Percentiles rank a stretch among this genome's conserved stretches.
These are phyloP conservation scores for Euphrasia confusa DNA, from an alignment of 257 asterid genomes.

Conservation along the genomic window DNA sequence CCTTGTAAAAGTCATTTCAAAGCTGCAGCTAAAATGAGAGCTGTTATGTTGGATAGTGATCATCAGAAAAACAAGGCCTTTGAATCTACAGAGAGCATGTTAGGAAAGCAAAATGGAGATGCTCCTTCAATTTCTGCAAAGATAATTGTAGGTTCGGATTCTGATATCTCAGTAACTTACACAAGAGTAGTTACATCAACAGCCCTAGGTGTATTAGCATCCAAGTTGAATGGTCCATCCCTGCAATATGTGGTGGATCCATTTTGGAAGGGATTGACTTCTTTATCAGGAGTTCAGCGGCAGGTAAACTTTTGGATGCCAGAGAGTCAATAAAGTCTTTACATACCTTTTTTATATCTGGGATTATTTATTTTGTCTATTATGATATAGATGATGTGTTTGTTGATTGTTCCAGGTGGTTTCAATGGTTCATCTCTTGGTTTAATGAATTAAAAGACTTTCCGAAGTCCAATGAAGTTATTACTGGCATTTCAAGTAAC, in stretches of 20 bases:
- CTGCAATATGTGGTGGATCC: conserved; percentile 72
- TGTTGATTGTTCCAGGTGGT: conserved; percentile 63
- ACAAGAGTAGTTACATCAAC: conserved; percentile 89
- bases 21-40: conserved; percentile 99
- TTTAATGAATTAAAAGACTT: conserved; percentile 64
- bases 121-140: conserved; percentile 51
- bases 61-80: conserved; percentile 36
- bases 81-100: conserved; percentile 42
- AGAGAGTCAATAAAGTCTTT: conserved; percentile 7
- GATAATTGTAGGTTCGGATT: conserved; percentile 90
- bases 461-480: conserved; percentile 42
- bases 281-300: conserved; percentile 91
- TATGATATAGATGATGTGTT: conserved; percentile 5
- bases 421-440: conserved; percentile 89
- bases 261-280: conserved; percentile 74
- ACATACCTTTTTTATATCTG: conserved; percentile 7
- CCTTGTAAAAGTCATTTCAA: conserved; percentile 95
- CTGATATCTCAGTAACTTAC: conserved; percentile 75
- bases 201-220: conserved; percentile 80
- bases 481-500: conserved; percentile 47
- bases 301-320: conserved; percentile 51
- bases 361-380: conserved; percentile 4
- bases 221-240: conserved; percentile 58
- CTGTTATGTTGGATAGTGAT: conserved; percentile 61
- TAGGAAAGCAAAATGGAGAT: conserved; percentile 60